Evolutionary conservation across 2,329 filamentous ascomycete genomes (phyloP), one percentile per base, ranked within the genome.

Genomic region (Alternaria conjuncta): DNA sequence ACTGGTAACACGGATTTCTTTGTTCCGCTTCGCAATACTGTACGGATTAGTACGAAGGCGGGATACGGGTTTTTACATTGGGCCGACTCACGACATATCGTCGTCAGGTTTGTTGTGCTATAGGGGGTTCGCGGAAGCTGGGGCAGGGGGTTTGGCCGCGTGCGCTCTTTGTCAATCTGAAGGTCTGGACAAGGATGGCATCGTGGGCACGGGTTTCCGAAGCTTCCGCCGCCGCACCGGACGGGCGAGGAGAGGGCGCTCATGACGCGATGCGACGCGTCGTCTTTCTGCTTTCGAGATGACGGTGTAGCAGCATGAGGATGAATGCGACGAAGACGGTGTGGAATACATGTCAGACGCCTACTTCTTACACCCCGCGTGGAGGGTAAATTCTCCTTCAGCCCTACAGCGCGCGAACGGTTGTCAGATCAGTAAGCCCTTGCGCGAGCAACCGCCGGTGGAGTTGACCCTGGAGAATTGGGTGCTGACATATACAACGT

Each of bases 341-440:
- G 26, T 46, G 43, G 25, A 56, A 30, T 23, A 47, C 28, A 56
- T 32, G 44, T 56, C 43, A 46, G 54, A 47, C 28, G 18, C 41
- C 36, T 20, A 56, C 49, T 53, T 53, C 20, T 56, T 46, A 56
- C 54, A 56, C 32, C 61, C 67, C 68, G 62, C 62, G 68, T 68
- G 67, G 68, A 61, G 44, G 55, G 46, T 30, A 46, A 28, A 45
- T 28, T 54, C 54, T 50, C 46, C 60, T 21, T 65, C 66, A 72
- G 69, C 70, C 70, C 66, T 72, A 65, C 59, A 54, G 28, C 50
- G 46, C 65, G 62, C 65, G 43, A 47, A 21, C 54, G 44, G 66
- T 66, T 65, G 61, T 70, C 65, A 64, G 67, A 62, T 64, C 62
- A 60, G 71, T 74, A 69, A 74, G 71, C 71, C 67, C 71, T 73